Percentiles rank a stretch among this genome's conserved stretches.
These are phyloP conservation scores for Ophiosphaerella narmari DNA, from an alignment of 2,329 filamentous ascomycete genomes.

Conservation along the genomic window DNA sequence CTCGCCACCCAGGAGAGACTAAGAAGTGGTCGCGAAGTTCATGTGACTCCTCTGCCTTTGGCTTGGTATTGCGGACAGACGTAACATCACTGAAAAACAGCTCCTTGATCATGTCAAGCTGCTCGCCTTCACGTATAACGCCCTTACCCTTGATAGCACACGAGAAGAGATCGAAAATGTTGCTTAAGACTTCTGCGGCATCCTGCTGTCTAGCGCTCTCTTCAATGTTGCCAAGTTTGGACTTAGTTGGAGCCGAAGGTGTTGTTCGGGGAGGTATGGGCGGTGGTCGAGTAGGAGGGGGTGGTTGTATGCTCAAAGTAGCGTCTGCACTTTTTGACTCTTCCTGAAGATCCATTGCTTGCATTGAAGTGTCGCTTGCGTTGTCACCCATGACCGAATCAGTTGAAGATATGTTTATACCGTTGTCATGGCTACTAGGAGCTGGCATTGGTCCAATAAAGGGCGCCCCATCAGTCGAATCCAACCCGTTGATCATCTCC, in stretches of 20 bases:
- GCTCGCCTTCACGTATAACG: constrained; percentile 71
- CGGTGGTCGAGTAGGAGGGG: constrained; percentile 56
- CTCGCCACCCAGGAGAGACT: constrained; percentile 61
- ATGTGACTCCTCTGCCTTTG: constrained; percentile 52
- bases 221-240: constrained; percentile 56
- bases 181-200: constrained; percentile 93
- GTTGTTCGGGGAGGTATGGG: constrained; percentile 62
- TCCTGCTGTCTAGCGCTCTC: constrained; percentile 78
- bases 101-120: constrained; percentile 75
- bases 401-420: constrained; percentile 8
- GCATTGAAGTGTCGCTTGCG: constrained; percentile 25
- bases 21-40: constrained; percentile 67
- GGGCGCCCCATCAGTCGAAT: constrained; percentile 51
- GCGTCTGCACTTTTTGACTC: not conserved
- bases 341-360: constrained; percentile 21
- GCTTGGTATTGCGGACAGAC: constrained; percentile 42
- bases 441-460: constrained; percentile 54
- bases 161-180: constrained; percentile 87
- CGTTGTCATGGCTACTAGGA: constrained; percentile 20
- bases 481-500: constrained; percentile 46
- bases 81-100: constrained; percentile 52
- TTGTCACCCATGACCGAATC: constrained; percentile 35
- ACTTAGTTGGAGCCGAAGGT: constrained; percentile 19
- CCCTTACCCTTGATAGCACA: constrained; percentile 79
- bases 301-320: constrained; percentile 23